Percentiles rank a stretch among this genome's conserved stretches.
These are phyloP conservation scores for Luffa aegyptiaca DNA, from an alignment of 306 rosid species.

Conservation along the genomic window DNA sequence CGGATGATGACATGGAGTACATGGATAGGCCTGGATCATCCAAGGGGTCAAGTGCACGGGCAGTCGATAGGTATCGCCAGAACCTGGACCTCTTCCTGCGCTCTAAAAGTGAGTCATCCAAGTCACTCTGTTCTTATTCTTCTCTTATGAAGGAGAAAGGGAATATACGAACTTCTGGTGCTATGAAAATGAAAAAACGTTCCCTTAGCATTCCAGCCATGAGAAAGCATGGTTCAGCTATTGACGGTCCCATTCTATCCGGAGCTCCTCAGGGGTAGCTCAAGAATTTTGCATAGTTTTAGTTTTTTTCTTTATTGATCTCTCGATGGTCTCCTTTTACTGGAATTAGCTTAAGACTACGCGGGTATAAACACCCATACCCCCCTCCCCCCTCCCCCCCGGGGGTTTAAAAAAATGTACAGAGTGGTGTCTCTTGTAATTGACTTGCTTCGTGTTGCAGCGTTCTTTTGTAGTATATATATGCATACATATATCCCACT, in stretches of 20 bases:
- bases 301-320: background rate
- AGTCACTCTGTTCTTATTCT: constrained; percentile 2
- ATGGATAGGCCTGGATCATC: constrained; percentile 17
- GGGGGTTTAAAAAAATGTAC: background rate
- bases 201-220: constrained; percentile 12
- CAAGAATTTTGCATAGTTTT: constrained; percentile 4
- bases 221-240: background rate
- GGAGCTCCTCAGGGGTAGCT: constrained; percentile 11
- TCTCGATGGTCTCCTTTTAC: background rate
- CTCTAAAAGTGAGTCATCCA: constrained; percentile 5
- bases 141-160: constrained; percentile 9
- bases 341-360: background rate
- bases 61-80: background rate
- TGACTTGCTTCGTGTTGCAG: background rate
- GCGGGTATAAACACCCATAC: background rate
- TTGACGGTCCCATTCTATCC: constrained; percentile 4
- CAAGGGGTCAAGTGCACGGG: background rate
- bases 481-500: background rate
- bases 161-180: background rate
- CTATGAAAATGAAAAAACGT: background rate
- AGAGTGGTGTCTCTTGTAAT: constrained; percentile 2
- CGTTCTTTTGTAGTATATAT: background rate
- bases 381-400: background rate
- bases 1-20: constrained; percentile 36
- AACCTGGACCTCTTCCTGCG: background rate